phyloP scores from a whole-genome alignment of 108 stramenopile genomes.

The Nitzschia sp. region DNA sequence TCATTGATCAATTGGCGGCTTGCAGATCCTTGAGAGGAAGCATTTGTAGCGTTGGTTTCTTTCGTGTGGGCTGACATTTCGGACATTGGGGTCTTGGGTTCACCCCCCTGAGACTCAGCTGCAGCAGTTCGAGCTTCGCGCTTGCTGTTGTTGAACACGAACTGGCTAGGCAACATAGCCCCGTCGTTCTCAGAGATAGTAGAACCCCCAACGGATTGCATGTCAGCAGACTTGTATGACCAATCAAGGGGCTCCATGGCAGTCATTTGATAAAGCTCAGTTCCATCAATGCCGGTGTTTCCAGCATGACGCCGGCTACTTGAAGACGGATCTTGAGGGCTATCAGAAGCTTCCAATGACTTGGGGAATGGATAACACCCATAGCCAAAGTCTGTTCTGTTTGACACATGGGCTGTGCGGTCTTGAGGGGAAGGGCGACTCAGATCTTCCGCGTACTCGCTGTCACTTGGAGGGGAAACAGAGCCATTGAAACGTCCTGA shows the following conservation, averaged over 20 bases:
- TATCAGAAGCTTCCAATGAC: not conserved
- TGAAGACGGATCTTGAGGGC: conserved; percentile 7
- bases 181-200: conserved; percentile 31
- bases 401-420: not conserved
- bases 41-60: conserved; percentile 18
- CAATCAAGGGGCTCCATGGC: conserved; percentile 49
- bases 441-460: conserved; percentile 24
- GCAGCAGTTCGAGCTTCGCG: not conserved
- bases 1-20: conserved; percentile 59
- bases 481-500: not conserved
- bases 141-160: conserved; percentile 7
- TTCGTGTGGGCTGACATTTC: conserved; percentile 9
- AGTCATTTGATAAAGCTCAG: conserved; percentile 47
- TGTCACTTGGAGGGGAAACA: not conserved
- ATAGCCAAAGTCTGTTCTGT: not conserved
- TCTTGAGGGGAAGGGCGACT: conserved; percentile 29
- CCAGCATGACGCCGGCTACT: conserved; percentile 47
- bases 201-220: conserved; percentile 32
- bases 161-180: conserved; percentile 1
- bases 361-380: conserved; percentile 5
- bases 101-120: not conserved
- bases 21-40: conserved; percentile 22
- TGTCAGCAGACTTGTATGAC: conserved; percentile 39
- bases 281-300: conserved; percentile 46
- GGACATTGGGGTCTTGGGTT: conserved; percentile 4